Conservation (phyloP, 164 flowering plant genomes). For the Warburgia ugandensis region DNA sequence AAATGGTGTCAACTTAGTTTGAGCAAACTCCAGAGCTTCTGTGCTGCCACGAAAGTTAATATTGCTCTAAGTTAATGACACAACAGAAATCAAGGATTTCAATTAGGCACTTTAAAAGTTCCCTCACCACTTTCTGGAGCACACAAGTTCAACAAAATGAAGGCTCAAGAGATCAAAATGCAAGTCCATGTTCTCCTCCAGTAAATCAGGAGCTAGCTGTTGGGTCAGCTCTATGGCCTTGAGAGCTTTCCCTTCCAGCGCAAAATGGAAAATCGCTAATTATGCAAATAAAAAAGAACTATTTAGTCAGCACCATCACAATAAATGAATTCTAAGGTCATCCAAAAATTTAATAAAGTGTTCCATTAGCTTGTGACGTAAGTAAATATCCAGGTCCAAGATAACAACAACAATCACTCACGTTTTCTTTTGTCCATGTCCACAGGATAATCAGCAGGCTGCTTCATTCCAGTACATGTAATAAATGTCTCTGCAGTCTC, state of each 20-base stretch:
- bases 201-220: conserved; percentile 54
- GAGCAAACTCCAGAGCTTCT: conserved; percentile 94
- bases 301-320: too few relatives aligned
- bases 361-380: too few relatives aligned
- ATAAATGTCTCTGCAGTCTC: conserved; percentile 80
- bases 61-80: background rate
- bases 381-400: too few relatives aligned
- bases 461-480: conserved; percentile 61
- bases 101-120: too few relatives aligned
- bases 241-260: conserved; percentile 73
- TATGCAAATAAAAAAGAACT: background rate
- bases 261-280: conserved; percentile 62
- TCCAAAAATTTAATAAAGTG: too few relatives aligned
- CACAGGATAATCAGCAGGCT: conserved; percentile 52
- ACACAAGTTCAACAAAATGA: conserved; percentile 87
- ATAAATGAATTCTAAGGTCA: too few relatives aligned
- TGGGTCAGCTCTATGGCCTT: conserved; percentile 87
- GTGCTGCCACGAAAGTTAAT: conserved; percentile 49
- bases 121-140: conserved; percentile 69
- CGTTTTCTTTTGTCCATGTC: conserved; percentile 93
- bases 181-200: conserved; percentile 76
- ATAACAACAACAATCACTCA: conserved; percentile 35
- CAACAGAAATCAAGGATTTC: too few relatives aligned
- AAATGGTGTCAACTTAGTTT: conserved; percentile 64
- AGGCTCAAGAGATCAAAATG: conserved; percentile 94